phyloP scores from a whole-genome alignment of 169 alveolate genomes.

The Eimeria tenella region DNA sequence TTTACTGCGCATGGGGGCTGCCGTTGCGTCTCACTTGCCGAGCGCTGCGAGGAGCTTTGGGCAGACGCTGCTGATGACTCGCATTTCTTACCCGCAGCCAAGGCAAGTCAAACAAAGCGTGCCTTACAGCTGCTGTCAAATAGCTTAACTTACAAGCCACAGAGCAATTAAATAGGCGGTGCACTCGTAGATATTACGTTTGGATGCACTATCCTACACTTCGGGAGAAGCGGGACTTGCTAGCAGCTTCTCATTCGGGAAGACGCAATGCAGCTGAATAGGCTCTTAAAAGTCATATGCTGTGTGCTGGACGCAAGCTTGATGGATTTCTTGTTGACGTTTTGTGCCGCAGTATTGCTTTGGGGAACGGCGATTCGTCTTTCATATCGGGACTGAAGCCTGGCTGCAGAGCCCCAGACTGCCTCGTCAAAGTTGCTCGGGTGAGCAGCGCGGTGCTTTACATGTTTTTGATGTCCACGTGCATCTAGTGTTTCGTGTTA shows the following conservation, averaged over 20 bases:
- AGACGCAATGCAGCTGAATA: neutral
- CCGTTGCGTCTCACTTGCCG: conserved; percentile 28
- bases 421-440: conserved; percentile 72
- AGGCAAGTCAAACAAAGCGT: neutral
- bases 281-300: neutral
- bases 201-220: too few species aligned
- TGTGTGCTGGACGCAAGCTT: neutral
- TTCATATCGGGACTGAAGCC: conserved; percentile 18
- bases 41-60: conserved; percentile 2
- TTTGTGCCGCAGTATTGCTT: conserved; percentile 1
- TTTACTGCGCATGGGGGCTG: conserved; percentile 24
- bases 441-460: neutral
- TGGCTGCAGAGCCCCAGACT: conserved; percentile 68
- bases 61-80: conserved; percentile 33
- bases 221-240: too few species aligned
- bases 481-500: neutral
- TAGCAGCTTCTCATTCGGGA: neutral
- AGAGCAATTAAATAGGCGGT: too few species aligned
- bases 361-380: conserved; percentile 20
- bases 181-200: too few species aligned
- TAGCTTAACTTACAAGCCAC: too few species aligned
- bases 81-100: conserved; percentile 11
- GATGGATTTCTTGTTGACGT: neutral
- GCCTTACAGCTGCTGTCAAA: too few species aligned
- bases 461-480: neutral